Conservation (phyloP, 768 basidiomycete species). For the Gautieria morchelliformis region DNA sequence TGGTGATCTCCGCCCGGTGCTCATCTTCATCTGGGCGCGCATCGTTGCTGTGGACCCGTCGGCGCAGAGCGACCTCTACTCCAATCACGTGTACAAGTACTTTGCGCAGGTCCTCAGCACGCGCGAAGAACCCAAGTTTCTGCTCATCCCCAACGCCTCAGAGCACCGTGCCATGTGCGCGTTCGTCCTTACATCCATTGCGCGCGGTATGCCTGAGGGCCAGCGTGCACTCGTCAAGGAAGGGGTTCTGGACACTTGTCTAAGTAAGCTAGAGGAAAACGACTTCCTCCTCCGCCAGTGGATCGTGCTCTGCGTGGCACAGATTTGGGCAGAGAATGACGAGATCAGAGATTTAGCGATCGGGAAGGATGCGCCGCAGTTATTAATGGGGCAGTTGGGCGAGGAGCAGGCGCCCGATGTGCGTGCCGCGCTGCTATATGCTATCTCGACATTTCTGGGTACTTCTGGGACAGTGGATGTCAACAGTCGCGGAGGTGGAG, state of each 20-base stretch:
- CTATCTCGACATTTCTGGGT: slow-evolving; percentile 89
- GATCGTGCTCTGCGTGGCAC: slow-evolving; percentile 86
- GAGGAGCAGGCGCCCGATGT: slow-evolving; percentile 91
- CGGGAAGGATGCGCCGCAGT: slow-evolving; percentile 70
- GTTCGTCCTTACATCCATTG: slow-evolving; percentile 85
- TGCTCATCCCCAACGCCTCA: slow-evolving; percentile 77
- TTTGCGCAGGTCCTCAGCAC: slow-evolving; percentile 71
- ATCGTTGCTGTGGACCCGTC: slow-evolving; percentile 94
- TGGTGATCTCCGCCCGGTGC: slow-evolving; percentile 88
- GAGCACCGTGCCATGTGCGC: slow-evolving; percentile 99
- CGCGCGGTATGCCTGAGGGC: slow-evolving; percentile 81
- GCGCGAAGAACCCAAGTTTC: slow-evolving; percentile 45
- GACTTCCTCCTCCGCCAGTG: slow-evolving; percentile 94
- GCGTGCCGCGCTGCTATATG: slow-evolving; percentile 81
- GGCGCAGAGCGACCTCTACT: slow-evolving; percentile 84
- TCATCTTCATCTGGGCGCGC: slow-evolving; percentile 98
- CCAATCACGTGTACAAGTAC: slow-evolving; percentile 62
- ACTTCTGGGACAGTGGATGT: slow-evolving; percentile 77
- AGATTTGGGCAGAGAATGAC: slow-evolving; percentile 91
- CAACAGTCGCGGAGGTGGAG: slow-evolving; percentile 59
- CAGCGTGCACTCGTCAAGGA: slow-evolving; percentile 79
- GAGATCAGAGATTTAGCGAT: slow-evolving; percentile 83
- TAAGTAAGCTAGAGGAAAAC: slow-evolving; percentile 72
- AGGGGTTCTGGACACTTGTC: slow-evolving; percentile 79
- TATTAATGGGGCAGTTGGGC: slow-evolving; percentile 58